Evolutionary conservation across 305 asterid species (phyloP).

Genomic region (Andrographis paniculata): DNA sequence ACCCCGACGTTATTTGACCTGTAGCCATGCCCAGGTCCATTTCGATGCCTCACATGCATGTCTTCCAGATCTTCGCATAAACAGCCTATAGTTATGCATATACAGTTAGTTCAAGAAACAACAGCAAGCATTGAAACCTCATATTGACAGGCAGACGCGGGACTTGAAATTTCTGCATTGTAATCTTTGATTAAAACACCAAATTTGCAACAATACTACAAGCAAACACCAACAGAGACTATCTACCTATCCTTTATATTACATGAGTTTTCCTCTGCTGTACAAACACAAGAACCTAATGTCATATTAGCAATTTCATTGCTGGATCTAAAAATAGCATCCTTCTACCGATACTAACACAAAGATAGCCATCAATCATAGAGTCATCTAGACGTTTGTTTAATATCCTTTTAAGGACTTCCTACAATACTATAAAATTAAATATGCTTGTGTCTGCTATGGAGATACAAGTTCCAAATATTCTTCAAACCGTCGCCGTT

Average conservation of each 20-base stretch:
- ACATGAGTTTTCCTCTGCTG: not conserved
- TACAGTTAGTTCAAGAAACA: not conserved
- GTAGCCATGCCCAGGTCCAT: constrained; percentile 10
- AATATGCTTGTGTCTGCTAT: not conserved
- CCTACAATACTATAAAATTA: not conserved
- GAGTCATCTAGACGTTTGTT: not conserved
- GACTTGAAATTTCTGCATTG: constrained; percentile 12
- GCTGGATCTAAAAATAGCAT: not conserved
- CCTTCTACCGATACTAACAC: not conserved
- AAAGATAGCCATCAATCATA: not conserved
- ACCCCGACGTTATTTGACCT: constrained; percentile 1
- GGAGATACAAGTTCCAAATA: not conserved
- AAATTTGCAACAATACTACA: constrained; percentile 1
- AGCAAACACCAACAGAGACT: constrained; percentile 4
- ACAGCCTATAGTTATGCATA: constrained; percentile 10
- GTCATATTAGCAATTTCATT: not conserved
- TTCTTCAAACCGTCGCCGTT: not conserved
- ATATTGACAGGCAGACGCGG: constrained; percentile 2
- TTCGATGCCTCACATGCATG: constrained; percentile 50
- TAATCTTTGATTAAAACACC: constrained; percentile 2
- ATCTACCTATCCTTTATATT: not conserved
- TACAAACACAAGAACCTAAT: not conserved
- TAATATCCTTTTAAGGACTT: constrained; percentile 1
- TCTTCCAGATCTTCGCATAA: constrained; percentile 14
- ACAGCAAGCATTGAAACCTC: constrained; percentile 10